Evolutionary conservation across 441 rosid species (phyloP), one percentile per base, ranked within the genome.

Genomic region (Pelargonium fulgidum): DNA sequence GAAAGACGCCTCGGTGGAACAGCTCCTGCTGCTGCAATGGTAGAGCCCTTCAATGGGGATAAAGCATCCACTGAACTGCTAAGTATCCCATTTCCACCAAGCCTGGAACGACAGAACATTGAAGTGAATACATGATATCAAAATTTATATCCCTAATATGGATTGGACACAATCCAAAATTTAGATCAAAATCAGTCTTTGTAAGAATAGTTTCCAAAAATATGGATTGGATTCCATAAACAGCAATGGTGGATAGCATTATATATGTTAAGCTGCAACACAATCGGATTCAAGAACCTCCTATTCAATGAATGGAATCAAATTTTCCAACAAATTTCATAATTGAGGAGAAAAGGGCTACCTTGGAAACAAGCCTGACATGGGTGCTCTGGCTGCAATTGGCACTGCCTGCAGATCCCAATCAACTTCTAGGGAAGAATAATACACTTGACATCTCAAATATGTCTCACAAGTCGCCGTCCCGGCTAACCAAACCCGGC

Each of bases 381-480:
- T 45, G 11, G 11, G 50, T 10, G 50, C 50, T 10, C 50, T 45
- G 50, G 50, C 12, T 45, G 50, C 50, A 7, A 45, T 45, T 45
- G 50, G 12, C 50, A 89, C 90, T 72, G 95, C 87, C 79, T 90
- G 93, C 75, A 90, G 83, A 69, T 81, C 79, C 98, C 98, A 90
- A 65, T 88, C 88, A 71, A 78, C 73, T 77, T 92, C 98, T 69
- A 92, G 87, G 68, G 90, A 80, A 79, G 95, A 91, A 70, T 86
- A 89, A 69, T 80, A 88, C 91, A 84, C 86, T 70, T 90, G 95
- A 73, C 98, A 90, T 73, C 80, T 90, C 83, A 81, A 83, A 76
- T 92, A 92, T 64, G 96, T 87, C 71, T 92, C 88, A 73, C 85
- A 87, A 76, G 80, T 90, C 66, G 96, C 88, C 45, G 91, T 86